phyloP scores from a whole-genome alignment of 768 basidiomycete genomes.

The Collybia nuda region DNA sequence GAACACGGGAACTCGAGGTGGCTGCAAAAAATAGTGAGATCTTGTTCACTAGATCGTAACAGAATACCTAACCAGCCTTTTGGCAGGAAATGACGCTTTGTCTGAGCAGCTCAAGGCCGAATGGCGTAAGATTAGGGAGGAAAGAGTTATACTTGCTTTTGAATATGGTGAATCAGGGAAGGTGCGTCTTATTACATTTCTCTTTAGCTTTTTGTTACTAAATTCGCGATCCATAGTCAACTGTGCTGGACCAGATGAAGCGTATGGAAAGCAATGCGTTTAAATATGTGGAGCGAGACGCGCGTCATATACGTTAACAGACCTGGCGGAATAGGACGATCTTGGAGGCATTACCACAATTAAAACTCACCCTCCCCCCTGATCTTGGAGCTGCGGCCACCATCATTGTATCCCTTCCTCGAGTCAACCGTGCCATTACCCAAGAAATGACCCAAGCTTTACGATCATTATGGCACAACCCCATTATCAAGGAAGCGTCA shows the following conservation, averaged over 20 bases:
- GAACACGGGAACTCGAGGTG: no score
- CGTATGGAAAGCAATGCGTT: slow-evolving; percentile 82
- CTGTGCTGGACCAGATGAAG: slow-evolving; percentile 80
- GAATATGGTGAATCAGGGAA: no score
- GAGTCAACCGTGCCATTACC: slow-evolving; percentile 70
- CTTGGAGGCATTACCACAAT: slow-evolving; percentile 85
- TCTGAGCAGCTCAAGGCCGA: no score
- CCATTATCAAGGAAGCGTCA: slow-evolving; percentile 77
- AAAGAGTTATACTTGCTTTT: no score
- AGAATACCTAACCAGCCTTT: no score
- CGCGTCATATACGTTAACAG: slow-evolving; percentile 13
- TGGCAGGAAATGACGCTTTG: no score
- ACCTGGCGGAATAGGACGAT: neutral
- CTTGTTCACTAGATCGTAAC: no score
- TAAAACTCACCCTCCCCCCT: slow-evolving; percentile 69
- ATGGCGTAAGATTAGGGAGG: no score
- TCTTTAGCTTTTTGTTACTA: no score
- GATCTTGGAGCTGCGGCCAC: slow-evolving; percentile 63
- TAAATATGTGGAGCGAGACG: slow-evolving; percentile 75
- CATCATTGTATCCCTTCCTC: slow-evolving; percentile 65
- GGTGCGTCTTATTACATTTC: no score
- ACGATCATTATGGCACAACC: slow-evolving; percentile 73
- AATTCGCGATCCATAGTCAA: slow-evolving; percentile 11
- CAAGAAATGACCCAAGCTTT: slow-evolving; percentile 50
- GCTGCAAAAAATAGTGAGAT: no score